Conservation (phyloP, 495 filamentous ascomycete species). For the Penicillium coprophilum region DNA sequence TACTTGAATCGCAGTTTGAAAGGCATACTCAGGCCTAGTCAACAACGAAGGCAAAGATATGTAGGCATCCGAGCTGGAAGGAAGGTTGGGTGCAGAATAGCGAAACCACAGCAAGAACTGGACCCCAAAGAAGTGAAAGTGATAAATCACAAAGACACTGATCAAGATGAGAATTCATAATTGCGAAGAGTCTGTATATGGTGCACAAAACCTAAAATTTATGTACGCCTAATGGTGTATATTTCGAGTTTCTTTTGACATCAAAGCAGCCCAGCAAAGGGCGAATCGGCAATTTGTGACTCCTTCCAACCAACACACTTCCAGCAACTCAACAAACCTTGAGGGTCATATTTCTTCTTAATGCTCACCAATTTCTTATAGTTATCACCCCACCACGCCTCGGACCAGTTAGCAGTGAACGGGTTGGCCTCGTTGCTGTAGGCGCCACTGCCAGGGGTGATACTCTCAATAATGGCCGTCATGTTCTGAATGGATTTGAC, state of each 20-base stretch:
- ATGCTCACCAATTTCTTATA: neutral
- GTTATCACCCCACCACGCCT: conserved; percentile 28
- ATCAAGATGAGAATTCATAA: neutral
- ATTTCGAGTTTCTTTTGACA: neutral
- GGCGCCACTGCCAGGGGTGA: conserved; percentile 45
- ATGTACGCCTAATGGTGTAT: neutral
- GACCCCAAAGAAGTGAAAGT: conserved; percentile 1
- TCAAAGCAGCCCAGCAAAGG: neutral
- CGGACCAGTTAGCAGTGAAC: conserved; percentile 44
- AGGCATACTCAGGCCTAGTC: too few relatives aligned
- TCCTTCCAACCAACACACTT: neutral
- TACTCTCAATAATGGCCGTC: conserved; percentile 27
- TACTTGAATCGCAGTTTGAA: too few relatives aligned
- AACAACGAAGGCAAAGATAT: too few relatives aligned
- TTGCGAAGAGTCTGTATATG: neutral
- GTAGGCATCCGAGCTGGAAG: too few relatives aligned
- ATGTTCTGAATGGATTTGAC: neutral
- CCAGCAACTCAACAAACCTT: neutral
- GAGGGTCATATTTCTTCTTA: neutral
- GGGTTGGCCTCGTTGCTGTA: conserved; percentile 51
- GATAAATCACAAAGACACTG: neutral
- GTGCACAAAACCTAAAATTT: neutral
- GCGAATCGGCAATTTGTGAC: neutral
- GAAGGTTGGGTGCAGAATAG: too few relatives aligned
- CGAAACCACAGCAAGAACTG: neutral